Base-by-base conservation (phyloP, 148 eudicot species). In the Polygonum aviculare region DNA sequence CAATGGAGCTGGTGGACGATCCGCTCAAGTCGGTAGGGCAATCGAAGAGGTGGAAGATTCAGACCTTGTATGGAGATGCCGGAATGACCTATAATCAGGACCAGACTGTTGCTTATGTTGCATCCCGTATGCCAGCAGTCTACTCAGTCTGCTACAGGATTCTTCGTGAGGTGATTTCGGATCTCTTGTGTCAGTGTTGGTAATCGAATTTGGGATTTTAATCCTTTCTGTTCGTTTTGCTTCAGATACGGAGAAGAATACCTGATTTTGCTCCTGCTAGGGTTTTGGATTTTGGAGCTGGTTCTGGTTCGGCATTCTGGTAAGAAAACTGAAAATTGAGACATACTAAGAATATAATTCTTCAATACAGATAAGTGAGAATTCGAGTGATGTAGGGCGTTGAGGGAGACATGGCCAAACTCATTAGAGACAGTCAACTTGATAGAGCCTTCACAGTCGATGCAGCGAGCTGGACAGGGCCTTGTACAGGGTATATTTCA, bases 241-340 rank as follows among this genome's bases (percentile, higher is more conserved):
- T 63, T 69, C 60, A 90, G 93, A 88, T 87, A 35, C 76, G 82
- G 33, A 81, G 89, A 85, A 87, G 97, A 73, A 76, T 87, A 74
- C 97, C 98, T 22, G 91, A 79, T 70, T 90, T 95, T 86, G 72
- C 88, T 51, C 99, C 97, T 10, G 80, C 83, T 39, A 90, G 79
- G 74, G 96, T 93, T 10, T 80, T 95, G 79, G 98, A 95, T 83
- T 95, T 92, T 87, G 99, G 99, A 67, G 85, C 99, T 74, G 99
- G 99, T 82, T 86, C 97, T 80, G 99, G 99, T 71, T 90, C 97
- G 4, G 99, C 94, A 51, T 78, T 92, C 79, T 92, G 98, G 98
- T 95, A 77, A 89, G 96, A 48, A 77, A 55, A 51, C 50, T 57
- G n/a, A 31, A 7, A 12, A 31, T 3, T 12, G 19, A 65, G 71